Percentiles rank a stretch among this genome's conserved stretches.
Evolutionary conservation across 2,329 filamentous ascomycete genomes (phyloP).

Genomic region (Diaporthe eres): DNA sequence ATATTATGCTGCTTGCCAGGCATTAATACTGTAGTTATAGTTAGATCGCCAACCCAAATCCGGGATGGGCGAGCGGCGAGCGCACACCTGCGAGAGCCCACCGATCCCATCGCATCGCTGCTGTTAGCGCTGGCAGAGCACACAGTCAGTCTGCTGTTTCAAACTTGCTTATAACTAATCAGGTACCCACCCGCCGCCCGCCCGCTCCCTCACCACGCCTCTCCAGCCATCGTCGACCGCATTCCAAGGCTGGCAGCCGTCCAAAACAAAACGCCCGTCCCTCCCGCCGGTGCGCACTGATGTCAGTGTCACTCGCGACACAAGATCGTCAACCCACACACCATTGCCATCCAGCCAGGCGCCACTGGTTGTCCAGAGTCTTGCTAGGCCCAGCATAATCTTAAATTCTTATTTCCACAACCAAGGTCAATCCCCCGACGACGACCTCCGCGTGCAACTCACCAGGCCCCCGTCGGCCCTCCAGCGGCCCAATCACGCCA

Average conservation of each 20-base stretch:
- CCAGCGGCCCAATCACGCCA: constrained; percentile 33
- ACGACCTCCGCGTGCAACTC: constrained; percentile 16
- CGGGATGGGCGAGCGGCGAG: constrained; percentile 4
- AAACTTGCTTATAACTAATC: constrained; percentile 25
- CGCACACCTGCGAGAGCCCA: background rate
- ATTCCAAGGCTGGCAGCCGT: constrained; percentile 30
- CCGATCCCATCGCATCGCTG: constrained; percentile 7
- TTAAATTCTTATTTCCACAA: constrained; percentile 27
- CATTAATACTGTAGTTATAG: constrained; percentile 5
- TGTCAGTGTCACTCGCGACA: constrained; percentile 26
- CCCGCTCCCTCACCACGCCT: constrained; percentile 15
- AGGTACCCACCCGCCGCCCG: constrained; percentile 15
- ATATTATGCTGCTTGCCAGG: background rate
- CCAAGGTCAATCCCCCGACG: constrained; percentile 37
- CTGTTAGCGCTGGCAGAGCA: background rate
- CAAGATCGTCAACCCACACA: constrained; percentile 13
- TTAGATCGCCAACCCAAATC: background rate
- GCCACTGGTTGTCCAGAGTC: constrained; percentile 4
- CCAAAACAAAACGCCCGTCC: constrained; percentile 14
- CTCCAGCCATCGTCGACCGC: constrained; percentile 17
- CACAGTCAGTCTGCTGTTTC: constrained; percentile 6
- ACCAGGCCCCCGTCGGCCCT: constrained; percentile 25
- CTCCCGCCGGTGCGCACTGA: constrained; percentile 25
- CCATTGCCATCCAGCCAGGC: constrained; percentile 8
- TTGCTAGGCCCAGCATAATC: constrained; percentile 17